Evolutionary conservation across 164 flowering plant species (phyloP), one percentile per base, ranked within the genome.

Genomic region (Vitis cinerea): DNA sequence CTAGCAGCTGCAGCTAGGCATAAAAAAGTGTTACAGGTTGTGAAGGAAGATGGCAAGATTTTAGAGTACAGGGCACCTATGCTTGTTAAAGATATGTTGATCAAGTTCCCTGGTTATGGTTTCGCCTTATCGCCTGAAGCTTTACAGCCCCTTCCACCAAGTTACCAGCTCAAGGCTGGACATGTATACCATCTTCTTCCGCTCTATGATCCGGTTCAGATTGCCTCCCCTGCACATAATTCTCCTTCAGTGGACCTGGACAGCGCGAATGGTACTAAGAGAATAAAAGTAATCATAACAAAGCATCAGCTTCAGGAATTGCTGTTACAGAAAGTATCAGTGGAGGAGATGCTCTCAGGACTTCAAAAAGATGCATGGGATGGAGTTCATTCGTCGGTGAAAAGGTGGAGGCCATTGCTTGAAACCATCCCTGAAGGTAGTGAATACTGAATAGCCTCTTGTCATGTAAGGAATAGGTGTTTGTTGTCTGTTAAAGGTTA

Each of bases 71-170:
- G 63, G 60, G 44, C 37, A 1, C 60, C 81, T 9, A 52, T 80
- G 61, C 74, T 71, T 3, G 83, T 79, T 9, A 78, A 75, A 64
- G 80, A 82, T 67, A 59, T 82, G 49, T 27, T 77, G 51, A 11
- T 63, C 51, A 69, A 75, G 49, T 71, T 71, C 50, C 9, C 19
- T 3, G 79, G 77, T 29, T 63, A 30, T 23, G 67, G 19, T 3
- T 52, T 82, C 9, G 52, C 44, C 3, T 13, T 50, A 55, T 72
- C 85, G 19, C 19, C 47, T 37, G 67, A 65, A 55, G 52, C 64
- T 54, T 61, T 61, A 3, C 69, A 44, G 10, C 7, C 44, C 44
- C 44, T 37, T 37, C 44, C 44, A 37, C 44, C 44, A 37, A 6
- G 7, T 37, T 37, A 37, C 44, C 44, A 37, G 44, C 44, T 37